phyloP scores from a whole-genome alignment of 2,329 filamentous ascomycete genomes.

The Blastomyces gilchristii region DNA sequence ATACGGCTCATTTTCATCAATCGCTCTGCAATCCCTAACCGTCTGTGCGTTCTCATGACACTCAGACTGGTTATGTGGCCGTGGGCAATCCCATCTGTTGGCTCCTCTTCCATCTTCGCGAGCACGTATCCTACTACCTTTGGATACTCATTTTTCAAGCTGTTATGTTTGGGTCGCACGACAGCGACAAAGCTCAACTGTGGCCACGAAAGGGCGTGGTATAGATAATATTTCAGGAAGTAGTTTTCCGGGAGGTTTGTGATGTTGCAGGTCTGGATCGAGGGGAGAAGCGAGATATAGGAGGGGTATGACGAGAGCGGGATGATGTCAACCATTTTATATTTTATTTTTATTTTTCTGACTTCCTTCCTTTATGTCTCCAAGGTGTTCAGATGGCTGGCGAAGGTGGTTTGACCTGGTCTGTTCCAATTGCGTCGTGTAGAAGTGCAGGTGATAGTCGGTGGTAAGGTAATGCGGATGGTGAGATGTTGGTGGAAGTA shows the following conservation, averaged over 20 bases:
- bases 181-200: constrained; percentile 95
- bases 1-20: constrained; percentile 91
- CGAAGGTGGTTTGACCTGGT: background rate
- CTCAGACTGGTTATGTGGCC: constrained; percentile 92
- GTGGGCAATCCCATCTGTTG: constrained; percentile 77
- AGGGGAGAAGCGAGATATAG: constrained; percentile 74
- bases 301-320: constrained; percentile 38
- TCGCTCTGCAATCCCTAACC: constrained; percentile 89
- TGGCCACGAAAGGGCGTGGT: constrained; percentile 96
- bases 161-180: constrained; percentile 65
- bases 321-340: constrained; percentile 41
- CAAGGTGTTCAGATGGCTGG: background rate
- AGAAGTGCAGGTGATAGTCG: background rate
- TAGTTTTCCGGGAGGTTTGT: constrained; percentile 99
- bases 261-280: constrained; percentile 95
- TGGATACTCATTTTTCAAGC: constrained; percentile 55
- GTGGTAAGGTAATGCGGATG: background rate
- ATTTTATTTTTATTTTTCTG: background rate
- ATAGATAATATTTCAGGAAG: constrained; percentile 99
- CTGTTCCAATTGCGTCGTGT: background rate
- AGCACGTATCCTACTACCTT: constrained; percentile 99
- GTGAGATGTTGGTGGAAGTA: background rate
- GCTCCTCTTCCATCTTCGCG: constrained; percentile 99
- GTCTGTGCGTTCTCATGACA: constrained; percentile 90
- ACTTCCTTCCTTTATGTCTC: background rate